Evolutionary conservation across 352 stramenopile genomes (phyloP).

Genomic region (Blastocystis sp.): DNA sequence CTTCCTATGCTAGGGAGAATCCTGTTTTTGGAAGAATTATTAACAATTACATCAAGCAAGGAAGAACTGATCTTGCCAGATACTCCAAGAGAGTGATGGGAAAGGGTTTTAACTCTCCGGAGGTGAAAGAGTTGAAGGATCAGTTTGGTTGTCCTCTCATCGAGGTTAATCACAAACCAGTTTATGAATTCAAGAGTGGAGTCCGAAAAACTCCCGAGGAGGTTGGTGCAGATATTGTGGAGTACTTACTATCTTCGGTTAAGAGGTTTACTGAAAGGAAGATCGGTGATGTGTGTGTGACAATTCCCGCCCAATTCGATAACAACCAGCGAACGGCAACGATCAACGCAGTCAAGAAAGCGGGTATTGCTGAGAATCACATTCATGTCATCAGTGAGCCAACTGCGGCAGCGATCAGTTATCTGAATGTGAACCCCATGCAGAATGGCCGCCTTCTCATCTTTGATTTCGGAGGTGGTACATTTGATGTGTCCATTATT

Average conservation of each 20-base stretch:
- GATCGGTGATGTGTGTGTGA: slow-evolving; percentile 9
- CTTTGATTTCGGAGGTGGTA: slow-evolving; percentile 69
- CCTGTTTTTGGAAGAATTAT: slow-evolving; percentile 82
- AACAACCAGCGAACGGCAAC: slow-evolving; percentile 9
- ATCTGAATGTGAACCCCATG: background rate
- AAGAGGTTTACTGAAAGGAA: slow-evolving; percentile 40
- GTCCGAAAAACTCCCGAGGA: slow-evolving; percentile 78
- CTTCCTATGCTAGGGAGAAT: slow-evolving; percentile 76
- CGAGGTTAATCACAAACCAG: slow-evolving; percentile 73
- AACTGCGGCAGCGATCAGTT: slow-evolving; percentile 21
- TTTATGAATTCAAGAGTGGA: slow-evolving; percentile 66
- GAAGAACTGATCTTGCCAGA: slow-evolving; percentile 89
- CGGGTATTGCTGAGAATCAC: background rate
- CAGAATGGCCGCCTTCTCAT: slow-evolving; percentile 49
- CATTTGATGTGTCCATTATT: slow-evolving; percentile 66
- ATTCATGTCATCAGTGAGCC: slow-evolving; percentile 30
- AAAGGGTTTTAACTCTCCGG: slow-evolving; percentile 85
- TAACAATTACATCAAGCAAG: slow-evolving; percentile 83
- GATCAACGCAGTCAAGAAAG: background rate
- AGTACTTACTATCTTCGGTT: slow-evolving; percentile 83
- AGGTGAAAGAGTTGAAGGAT: slow-evolving; percentile 89
- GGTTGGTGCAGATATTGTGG: slow-evolving; percentile 93
- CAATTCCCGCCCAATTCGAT: slow-evolving; percentile 28
- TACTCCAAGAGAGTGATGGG: slow-evolving; percentile 99
- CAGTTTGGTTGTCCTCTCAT: slow-evolving; percentile 89